Evolutionary conservation across 2,329 filamentous ascomycete species (phyloP).

Genomic region (Ciborinia camelliae): DNA sequence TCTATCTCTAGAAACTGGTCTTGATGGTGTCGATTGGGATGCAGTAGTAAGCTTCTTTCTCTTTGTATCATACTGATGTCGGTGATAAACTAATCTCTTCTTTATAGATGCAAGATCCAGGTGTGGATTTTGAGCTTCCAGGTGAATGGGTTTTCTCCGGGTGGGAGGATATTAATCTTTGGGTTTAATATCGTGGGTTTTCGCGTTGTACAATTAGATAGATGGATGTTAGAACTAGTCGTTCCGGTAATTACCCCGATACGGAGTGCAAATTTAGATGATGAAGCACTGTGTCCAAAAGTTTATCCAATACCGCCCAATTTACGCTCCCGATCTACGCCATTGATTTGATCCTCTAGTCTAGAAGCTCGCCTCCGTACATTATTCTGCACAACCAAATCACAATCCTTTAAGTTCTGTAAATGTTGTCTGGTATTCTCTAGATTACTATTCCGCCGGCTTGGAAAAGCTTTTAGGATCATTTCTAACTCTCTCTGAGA

Average conservation of each 20-base stretch:
- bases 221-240: not conserved
- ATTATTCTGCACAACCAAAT: too few species aligned
- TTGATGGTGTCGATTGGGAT: not conserved
- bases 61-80: not conserved
- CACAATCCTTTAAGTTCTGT: too few species aligned
- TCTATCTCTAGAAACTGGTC: not conserved
- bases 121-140: conserved; percentile 21
- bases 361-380: too few species aligned
- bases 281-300: too few species aligned
- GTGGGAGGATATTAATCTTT: conserved; percentile 9
- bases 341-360: too few species aligned
- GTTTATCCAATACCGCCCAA: too few species aligned
- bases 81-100: not conserved
- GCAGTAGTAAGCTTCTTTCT: not conserved
- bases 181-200: not conserved
- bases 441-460: too few species aligned
- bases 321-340: too few species aligned
- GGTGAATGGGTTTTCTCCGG: conserved; percentile 21
- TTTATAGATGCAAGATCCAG: conserved; percentile 22
- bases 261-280: not conserved
- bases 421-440: too few species aligned
- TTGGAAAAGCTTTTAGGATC: too few species aligned
- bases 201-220: not conserved
- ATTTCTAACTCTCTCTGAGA: too few species aligned
- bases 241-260: too few species aligned